Conservation (phyloP, 208 protist genomes). For the Leishmania gerbilli region DNA sequence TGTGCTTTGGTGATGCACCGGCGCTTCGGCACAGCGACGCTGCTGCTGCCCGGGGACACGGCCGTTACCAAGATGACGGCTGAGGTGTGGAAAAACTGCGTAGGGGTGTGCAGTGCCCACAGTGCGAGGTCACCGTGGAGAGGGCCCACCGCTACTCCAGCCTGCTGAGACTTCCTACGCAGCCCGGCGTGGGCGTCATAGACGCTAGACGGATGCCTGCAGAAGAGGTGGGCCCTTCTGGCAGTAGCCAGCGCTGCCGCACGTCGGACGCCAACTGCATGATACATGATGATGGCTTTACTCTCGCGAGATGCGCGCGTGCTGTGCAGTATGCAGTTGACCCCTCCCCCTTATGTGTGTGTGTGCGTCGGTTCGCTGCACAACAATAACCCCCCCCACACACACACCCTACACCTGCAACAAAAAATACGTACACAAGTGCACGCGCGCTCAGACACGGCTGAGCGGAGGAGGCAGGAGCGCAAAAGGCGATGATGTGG, state of each 20-base stretch:
- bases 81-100: slow-evolving; percentile 14
- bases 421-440: slow-evolving; percentile 3
- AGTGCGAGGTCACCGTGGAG: background rate
- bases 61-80: background rate
- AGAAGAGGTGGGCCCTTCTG: background rate
- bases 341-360: background rate
- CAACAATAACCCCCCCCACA: background rate
- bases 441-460: background rate
- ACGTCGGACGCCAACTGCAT: slow-evolving; percentile 10
- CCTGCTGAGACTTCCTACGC: background rate
- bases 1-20: slow-evolving; percentile 29
- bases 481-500: background rate
- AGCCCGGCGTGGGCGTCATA: background rate
- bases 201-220: background rate
- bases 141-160: background rate
- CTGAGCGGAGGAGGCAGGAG: background rate
- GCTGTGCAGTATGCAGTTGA: background rate
- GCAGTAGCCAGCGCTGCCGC: slow-evolving; percentile 5
- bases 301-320: background rate
- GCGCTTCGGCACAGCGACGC: slow-evolving; percentile 11
- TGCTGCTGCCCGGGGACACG: background rate
- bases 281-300: slow-evolving; percentile 19
- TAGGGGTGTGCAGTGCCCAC: slow-evolving; percentile 19
- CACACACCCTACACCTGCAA: background rate
- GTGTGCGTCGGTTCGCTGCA: background rate